Evolutionary conservation across 495 filamentous ascomycete genomes (phyloP).

Genomic region (Penicillium diatomitis): DNA sequence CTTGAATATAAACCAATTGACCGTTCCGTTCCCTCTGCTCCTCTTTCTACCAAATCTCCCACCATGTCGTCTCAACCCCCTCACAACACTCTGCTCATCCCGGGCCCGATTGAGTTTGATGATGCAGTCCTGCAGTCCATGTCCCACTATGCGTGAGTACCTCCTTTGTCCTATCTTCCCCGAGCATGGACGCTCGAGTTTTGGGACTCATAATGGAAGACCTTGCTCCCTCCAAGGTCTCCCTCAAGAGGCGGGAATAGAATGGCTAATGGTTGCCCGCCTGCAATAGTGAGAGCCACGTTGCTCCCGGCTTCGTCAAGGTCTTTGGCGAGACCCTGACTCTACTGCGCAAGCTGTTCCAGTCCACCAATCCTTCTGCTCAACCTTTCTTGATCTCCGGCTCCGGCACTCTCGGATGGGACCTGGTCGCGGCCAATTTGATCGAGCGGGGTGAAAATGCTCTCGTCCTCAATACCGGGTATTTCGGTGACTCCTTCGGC

Average conservation of each 20-base stretch:
- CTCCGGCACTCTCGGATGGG: slow-evolving; percentile 94
- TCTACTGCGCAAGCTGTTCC: slow-evolving; percentile 87
- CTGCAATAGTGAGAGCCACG: slow-evolving; percentile 72
- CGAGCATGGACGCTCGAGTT: no score
- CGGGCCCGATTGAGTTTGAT: slow-evolving; percentile 96
- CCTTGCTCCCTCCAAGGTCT: no score
- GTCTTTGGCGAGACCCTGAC: slow-evolving; percentile 82
- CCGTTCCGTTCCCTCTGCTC: slow-evolving; percentile 23
- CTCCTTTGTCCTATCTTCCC: not conserved
- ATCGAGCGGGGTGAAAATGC: slow-evolving; percentile 81
- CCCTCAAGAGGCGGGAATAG: no score
- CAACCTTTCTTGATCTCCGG: slow-evolving; percentile 92
- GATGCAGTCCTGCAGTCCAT: slow-evolving; percentile 93
- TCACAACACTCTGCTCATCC: slow-evolving; percentile 82
- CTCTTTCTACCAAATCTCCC: slow-evolving; percentile 9
- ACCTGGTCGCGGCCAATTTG: slow-evolving; percentile 85
- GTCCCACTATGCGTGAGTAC: slow-evolving; percentile 82
- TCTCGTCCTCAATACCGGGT: slow-evolving; percentile 87
- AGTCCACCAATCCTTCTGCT: slow-evolving; percentile 67
- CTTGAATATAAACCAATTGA: slow-evolving; percentile 46
- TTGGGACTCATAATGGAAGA: no score
- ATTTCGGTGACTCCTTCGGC: slow-evolving; percentile 94
- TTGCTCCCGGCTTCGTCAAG: slow-evolving; percentile 77
- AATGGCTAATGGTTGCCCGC: not conserved
- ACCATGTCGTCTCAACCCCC: slow-evolving; percentile 69